These are phyloP conservation scores for Bryum argenteum DNA, from an alignment of 225 moss, liverwort and hornwort genomes.

Conservation along the genomic window DNA sequence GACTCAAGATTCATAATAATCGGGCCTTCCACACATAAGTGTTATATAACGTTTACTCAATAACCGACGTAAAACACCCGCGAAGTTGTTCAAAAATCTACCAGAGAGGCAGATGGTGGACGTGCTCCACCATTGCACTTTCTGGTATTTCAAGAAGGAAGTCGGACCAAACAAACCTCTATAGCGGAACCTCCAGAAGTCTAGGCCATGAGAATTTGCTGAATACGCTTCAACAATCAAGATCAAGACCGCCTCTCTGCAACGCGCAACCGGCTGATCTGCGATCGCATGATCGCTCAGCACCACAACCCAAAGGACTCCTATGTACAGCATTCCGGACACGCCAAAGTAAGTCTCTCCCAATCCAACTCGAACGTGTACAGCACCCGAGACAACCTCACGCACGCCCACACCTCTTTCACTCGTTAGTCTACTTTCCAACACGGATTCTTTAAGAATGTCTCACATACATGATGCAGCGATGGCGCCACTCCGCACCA, in stretches of 20 bases:
- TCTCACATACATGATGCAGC: constrained; percentile 30
- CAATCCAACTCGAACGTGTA: background rate
- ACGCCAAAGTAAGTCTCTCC: constrained; percentile 5
- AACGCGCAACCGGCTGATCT: background rate
- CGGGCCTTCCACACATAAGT: too few relatives aligned
- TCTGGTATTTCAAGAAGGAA: too few relatives aligned
- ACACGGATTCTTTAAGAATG: constrained; percentile 34
- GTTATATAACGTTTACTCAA: too few relatives aligned
- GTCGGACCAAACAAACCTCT: too few relatives aligned
- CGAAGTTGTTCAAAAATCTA: too few relatives aligned
- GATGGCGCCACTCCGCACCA: background rate
- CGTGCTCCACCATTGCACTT: too few relatives aligned
- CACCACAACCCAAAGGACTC: background rate
- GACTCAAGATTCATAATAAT: too few relatives aligned
- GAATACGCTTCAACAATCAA: background rate
- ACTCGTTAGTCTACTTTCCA: constrained; percentile 15
- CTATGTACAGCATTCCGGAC: background rate
- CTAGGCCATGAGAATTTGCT: background rate
- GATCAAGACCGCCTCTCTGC: background rate
- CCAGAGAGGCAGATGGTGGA: too few relatives aligned
- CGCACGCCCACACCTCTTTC: background rate
- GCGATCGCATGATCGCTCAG: background rate
- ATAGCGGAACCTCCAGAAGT: background rate
- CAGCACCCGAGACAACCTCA: background rate
- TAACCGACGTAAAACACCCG: too few relatives aligned